Conservation (phyloP, 108 stramenopile genomes). For the Epipyxis sp. region DNA sequence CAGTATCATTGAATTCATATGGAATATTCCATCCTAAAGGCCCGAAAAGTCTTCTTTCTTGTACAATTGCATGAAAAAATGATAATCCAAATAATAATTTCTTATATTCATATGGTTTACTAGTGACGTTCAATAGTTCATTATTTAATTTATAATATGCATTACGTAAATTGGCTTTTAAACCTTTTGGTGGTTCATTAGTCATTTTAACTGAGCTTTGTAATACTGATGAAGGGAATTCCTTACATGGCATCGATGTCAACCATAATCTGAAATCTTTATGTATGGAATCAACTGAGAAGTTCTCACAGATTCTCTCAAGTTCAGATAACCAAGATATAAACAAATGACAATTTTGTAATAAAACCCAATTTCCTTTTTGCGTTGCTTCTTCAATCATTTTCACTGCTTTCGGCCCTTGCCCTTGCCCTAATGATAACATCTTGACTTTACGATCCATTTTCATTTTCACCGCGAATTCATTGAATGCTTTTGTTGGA, state of each 20-base stretch:
- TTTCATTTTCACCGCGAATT: conserved; percentile 50
- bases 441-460: conserved; percentile 54
- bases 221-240: conserved; percentile 57
- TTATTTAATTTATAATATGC: conserved; percentile 58
- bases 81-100: conserved; percentile 59
- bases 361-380: conserved; percentile 65
- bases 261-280: conserved; percentile 63
- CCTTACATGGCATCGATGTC: conserved; percentile 55
- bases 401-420: conserved; percentile 47
- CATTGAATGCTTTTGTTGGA: conserved; percentile 57
- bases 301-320: conserved; percentile 54
- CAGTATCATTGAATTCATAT: conserved; percentile 64
- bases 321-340: conserved; percentile 58
- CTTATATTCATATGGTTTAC: conserved; percentile 49
- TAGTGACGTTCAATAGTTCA: conserved; percentile 44
- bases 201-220: conserved; percentile 62
- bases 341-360: conserved; percentile 68
- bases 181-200: conserved; percentile 60
- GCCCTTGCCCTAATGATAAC: conserved; percentile 49
- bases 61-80: conserved; percentile 59
- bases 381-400: conserved; percentile 52
- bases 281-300: conserved; percentile 46
- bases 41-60: conserved; percentile 60
- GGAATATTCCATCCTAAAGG: conserved; percentile 61
- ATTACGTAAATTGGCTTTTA: conserved; percentile 51